These are phyloP conservation scores for Xylaria bambusicola DNA, from an alignment of 495 filamentous ascomycete species.

Conservation along the genomic window DNA sequence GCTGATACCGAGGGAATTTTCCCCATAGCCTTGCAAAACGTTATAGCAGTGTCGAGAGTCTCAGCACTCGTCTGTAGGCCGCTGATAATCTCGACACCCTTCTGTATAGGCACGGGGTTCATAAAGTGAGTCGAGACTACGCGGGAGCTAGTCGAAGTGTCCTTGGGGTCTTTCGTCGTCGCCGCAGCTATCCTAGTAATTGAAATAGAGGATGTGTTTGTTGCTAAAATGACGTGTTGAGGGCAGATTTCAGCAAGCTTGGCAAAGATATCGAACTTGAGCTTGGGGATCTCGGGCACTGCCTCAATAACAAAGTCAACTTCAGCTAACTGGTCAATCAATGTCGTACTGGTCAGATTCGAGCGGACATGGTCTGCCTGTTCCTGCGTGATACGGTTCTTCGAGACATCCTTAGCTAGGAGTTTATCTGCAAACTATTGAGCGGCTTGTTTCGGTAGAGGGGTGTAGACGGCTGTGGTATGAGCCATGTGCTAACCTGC, in stretches of 20 bases:
- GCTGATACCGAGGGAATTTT: constrained; percentile 86
- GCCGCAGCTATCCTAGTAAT: constrained; percentile 94
- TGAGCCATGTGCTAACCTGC: constrained; percentile 57
- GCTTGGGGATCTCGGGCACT: constrained; percentile 84
- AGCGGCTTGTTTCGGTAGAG: constrained; percentile 14
- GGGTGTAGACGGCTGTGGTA: background rate
- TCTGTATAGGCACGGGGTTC: constrained; percentile 97
- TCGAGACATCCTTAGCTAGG: constrained; percentile 86
- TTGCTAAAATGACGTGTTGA: constrained; percentile 88
- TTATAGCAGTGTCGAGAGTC: constrained; percentile 81
- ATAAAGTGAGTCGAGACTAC: constrained; percentile 98
- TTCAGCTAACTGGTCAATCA: constrained; percentile 74
- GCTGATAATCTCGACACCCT: constrained; percentile 95
- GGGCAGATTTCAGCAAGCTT: constrained; percentile 80
- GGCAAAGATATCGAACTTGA: constrained; percentile 88
- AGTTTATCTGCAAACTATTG: constrained; percentile 68
- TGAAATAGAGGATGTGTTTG: constrained; percentile 96
- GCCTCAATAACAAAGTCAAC: constrained; percentile 99
- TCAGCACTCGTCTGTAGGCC: constrained; percentile 85
- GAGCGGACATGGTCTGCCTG: constrained; percentile 70
- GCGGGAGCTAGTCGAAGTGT: constrained; percentile 78
- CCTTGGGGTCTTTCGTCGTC: constrained; percentile 71
- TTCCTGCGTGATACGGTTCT: constrained; percentile 75
- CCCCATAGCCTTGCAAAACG: constrained; percentile 86
- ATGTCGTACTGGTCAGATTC: constrained; percentile 68